These are phyloP conservation scores for Umbelopsis isabellina DNA, from an alignment of 192 early-diverging fungal species.

Conservation along the genomic window DNA sequence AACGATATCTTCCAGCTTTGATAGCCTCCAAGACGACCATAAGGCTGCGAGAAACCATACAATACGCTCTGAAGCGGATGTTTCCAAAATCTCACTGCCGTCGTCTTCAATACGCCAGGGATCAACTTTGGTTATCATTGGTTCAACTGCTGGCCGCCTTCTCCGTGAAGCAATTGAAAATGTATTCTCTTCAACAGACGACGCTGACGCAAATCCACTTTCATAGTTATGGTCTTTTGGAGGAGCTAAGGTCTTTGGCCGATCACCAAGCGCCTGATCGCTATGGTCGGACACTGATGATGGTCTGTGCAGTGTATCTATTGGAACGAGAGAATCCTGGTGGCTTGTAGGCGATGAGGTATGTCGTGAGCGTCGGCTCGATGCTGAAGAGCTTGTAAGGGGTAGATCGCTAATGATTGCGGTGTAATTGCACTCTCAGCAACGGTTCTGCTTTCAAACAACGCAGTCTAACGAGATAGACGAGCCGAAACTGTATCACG, in stretches of 20 bases:
- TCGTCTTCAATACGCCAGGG: slow-evolving; percentile 21
- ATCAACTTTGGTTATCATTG: slow-evolving; percentile 23
- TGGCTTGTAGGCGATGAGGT: neutral
- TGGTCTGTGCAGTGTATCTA: neutral
- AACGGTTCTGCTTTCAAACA: neutral
- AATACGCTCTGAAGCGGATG: neutral
- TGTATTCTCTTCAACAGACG: slow-evolving; percentile 32
- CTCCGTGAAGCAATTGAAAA: slow-evolving; percentile 7
- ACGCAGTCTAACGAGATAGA: too few species aligned
- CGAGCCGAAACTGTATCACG: too few species aligned
- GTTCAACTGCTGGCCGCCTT: slow-evolving; percentile 4
- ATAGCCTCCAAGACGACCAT: neutral
- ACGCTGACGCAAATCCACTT: slow-evolving; percentile 40
- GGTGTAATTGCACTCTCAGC: neutral
- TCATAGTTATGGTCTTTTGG: slow-evolving; percentile 11
- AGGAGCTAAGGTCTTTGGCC: neutral
- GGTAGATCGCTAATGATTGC: neutral
- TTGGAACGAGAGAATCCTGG: neutral
- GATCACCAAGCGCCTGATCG: neutral
- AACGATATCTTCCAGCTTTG: neutral
- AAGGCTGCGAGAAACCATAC: neutral
- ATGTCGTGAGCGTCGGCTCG: neutral
- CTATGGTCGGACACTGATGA: slow-evolving; percentile 7
- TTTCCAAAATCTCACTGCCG: slow-evolving; percentile 4
- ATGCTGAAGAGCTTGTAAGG: neutral